Evolutionary conservation across 331 rosid species (phyloP).

Genomic region (Saraca asoca): DNA sequence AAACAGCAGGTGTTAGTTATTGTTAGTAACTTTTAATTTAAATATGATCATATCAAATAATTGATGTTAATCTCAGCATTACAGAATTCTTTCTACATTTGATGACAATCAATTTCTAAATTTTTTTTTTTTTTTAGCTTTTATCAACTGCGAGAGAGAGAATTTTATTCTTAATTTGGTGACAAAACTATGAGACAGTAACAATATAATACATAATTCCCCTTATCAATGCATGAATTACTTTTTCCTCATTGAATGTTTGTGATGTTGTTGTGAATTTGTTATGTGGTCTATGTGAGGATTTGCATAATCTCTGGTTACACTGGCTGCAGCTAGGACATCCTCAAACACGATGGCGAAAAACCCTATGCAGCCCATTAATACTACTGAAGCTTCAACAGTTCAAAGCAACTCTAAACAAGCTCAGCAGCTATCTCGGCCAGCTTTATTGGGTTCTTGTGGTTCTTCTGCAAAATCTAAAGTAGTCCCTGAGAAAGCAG

Average conservation of each 20-base stretch:
- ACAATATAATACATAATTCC: not conserved
- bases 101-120: slow-evolving; percentile 8
- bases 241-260: not conserved
- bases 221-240: not conserved
- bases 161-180: not conserved
- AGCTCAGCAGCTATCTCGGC: slow-evolving; percentile 50
- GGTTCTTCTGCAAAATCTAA: slow-evolving; percentile 49
- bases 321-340: slow-evolving; percentile 48
- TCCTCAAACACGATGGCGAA: slow-evolving; percentile 27
- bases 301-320: slow-evolving; percentile 22
- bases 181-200: not conserved
- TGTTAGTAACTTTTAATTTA: too few species aligned
- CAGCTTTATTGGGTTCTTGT: slow-evolving; percentile 42
- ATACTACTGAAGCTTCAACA: slow-evolving; percentile 38
- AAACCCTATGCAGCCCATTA: slow-evolving; percentile 39
- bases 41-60: too few species aligned
- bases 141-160: slow-evolving; percentile 1
- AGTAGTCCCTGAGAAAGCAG: slow-evolving; percentile 45
- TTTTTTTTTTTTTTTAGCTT: not conserved
- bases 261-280: slow-evolving; percentile 19
- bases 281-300: not conserved
- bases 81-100: slow-evolving; percentile 3
- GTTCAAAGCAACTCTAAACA: slow-evolving; percentile 32
- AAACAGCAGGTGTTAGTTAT: too few species aligned
- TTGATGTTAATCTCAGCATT: slow-evolving; percentile 1